Evolutionary conservation across 2,329 filamentous ascomycete species (phyloP).

Genomic region (Fusarium marasasianum): DNA sequence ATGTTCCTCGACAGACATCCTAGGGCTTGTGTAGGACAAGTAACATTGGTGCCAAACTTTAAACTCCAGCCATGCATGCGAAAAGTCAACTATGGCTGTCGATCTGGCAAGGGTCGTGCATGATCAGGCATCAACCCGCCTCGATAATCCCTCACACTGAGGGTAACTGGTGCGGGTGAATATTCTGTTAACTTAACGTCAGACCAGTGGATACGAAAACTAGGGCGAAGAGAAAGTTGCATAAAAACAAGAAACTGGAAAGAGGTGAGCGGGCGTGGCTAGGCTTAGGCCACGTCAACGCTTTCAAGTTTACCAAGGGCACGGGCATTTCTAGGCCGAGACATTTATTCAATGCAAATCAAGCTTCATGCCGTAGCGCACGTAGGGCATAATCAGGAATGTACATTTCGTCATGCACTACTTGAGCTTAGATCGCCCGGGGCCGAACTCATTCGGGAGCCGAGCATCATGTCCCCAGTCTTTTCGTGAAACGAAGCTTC

Average conservation of each 20-base stretch:
- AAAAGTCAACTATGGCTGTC: background rate
- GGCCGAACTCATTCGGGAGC: background rate
- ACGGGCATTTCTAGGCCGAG: background rate
- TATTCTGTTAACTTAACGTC: background rate
- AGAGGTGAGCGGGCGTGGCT: background rate
- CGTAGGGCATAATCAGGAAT: background rate
- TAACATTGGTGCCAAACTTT: background rate
- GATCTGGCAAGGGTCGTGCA: background rate
- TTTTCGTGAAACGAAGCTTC: background rate
- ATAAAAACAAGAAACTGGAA: background rate
- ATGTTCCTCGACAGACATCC: no score
- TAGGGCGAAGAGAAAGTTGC: no score
- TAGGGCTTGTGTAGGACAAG: background rate
- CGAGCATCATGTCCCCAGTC: background rate
- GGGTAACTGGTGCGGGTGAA: background rate
- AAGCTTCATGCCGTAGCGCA: background rate
- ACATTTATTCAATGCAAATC: background rate
- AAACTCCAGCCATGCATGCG: background rate
- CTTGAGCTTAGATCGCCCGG: fast-evolving
- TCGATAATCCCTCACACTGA: background rate
- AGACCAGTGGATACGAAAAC: no score
- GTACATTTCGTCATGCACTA: background rate
- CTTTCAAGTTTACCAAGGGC: background rate
- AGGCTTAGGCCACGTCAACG: background rate
- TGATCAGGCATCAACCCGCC: background rate